Evolutionary conservation across 495 filamentous ascomycete species (phyloP).

Genomic region (Neurospora intermedia): DNA sequence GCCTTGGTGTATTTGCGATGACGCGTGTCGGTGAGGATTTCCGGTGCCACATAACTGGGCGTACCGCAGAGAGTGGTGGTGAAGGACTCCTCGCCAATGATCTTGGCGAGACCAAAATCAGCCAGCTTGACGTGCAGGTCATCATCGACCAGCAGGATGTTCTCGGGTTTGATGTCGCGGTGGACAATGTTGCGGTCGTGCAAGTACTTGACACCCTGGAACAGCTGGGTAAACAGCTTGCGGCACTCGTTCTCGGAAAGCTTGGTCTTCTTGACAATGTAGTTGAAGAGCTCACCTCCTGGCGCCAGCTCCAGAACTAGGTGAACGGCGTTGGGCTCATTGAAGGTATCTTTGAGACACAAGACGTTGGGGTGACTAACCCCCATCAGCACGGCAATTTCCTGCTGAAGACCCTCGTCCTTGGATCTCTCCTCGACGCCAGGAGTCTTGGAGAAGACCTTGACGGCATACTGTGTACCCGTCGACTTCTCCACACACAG

Average conservation of each 20-base stretch:
- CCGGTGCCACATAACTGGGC: conserved; percentile 91
- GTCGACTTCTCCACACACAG: conserved; percentile 77
- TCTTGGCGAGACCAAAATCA: conserved; percentile 96
- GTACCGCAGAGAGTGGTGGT: conserved; percentile 96
- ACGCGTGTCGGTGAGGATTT: conserved; percentile 71
- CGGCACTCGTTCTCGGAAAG: conserved; percentile 73
- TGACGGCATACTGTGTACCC: conserved; percentile 80
- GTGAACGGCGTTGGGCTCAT: conserved; percentile 84
- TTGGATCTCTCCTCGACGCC: conserved; percentile 72
- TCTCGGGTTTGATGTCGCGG: conserved; percentile 97
- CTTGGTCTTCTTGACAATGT: conserved; percentile 80
- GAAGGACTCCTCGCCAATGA: conserved; percentile 97
- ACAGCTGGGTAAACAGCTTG: conserved; percentile 82
- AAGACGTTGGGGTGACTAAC: conserved; percentile 93
- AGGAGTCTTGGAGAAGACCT: conserved; percentile 77
- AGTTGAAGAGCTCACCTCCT: conserved; percentile 92
- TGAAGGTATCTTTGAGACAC: conserved; percentile 90
- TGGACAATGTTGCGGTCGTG: conserved; percentile 97
- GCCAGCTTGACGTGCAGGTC: conserved; percentile 82
- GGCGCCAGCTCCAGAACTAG: conserved; percentile 83
- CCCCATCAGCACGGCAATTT: conserved; percentile 91
- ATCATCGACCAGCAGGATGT: conserved; percentile 82
- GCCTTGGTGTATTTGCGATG: conserved; percentile 86
- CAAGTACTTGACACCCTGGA: conserved; percentile 89
- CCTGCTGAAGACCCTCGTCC: conserved; percentile 78